phyloP scores from a whole-genome alignment of 768 basidiomycete species.

The Rhizopogon vinicolor region DNA sequence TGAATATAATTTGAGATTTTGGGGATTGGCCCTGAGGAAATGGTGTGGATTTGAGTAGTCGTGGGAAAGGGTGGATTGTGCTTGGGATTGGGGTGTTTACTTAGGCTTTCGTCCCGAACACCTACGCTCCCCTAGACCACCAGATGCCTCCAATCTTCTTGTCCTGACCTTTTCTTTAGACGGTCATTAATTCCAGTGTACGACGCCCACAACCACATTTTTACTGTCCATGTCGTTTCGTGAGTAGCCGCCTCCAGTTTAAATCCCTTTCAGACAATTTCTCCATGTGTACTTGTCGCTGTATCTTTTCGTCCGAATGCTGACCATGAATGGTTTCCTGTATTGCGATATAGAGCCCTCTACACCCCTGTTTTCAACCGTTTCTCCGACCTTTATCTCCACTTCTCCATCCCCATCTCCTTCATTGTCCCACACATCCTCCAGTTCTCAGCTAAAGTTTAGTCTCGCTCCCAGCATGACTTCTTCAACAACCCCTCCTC shows the following conservation, averaged over 20 bases:
- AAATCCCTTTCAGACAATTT: not conserved
- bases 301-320: constrained; percentile 1
- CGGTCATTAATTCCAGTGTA: constrained; percentile 3
- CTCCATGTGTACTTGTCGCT: not conserved
- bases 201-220: constrained; percentile 12
- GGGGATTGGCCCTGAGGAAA: not conserved
- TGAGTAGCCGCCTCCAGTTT: constrained; percentile 5
- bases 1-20: not conserved
- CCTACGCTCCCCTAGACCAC: constrained; percentile 27
- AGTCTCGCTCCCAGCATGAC: constrained; percentile 3
- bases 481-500: constrained; percentile 7
- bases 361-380: constrained; percentile 5
- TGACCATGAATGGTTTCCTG: constrained; percentile 7
- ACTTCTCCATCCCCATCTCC: constrained; percentile 10
- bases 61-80: not conserved
- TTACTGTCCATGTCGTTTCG: constrained; percentile 7
- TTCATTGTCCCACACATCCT: constrained; percentile 8
- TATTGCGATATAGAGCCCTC: constrained; percentile 2
- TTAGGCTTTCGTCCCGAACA: constrained; percentile 5
- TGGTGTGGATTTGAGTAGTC: not conserved
- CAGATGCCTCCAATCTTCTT: constrained; percentile 19
- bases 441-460: constrained; percentile 10
- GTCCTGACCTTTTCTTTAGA: constrained; percentile 13
- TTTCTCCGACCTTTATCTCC: constrained; percentile 8
- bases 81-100: not conserved